Evolutionary conservation across 179 eudicot species (phyloP), one percentile per base, ranked within the genome.

Genomic region (Vitellaria paradoxa): DNA sequence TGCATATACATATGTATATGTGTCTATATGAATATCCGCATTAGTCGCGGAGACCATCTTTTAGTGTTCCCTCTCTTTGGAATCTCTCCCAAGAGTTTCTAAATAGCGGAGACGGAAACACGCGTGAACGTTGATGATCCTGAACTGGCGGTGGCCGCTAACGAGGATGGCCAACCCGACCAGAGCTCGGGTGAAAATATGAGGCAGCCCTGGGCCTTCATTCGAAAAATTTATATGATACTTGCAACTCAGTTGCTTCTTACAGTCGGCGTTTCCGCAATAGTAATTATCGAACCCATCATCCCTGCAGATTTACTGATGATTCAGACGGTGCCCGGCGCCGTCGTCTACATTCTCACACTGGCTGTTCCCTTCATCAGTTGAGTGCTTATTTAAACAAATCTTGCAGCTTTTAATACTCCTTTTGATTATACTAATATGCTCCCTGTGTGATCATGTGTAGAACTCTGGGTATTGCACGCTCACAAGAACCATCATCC

Each of bases 141-240:
- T 37, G 42, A 37, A 37, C 42, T 37, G 42, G 42, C 42, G 4
- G 42, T 37, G 14, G 70, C 81, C 12, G 85, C 82, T 20, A 56
- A 67, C 26, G 42, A 4, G 42, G 37, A 57, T 20, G 81, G 80
- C 7, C 71, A 76, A 74, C 68, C 87, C 13, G 87, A 87, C 74
- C 93, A 91, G 8, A 68, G 72, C 37, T 85, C 84, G 91, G 23
- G 21, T 30, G 93, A 88, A 45, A 70, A 82, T 30, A 84, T 89
- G 4, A 53, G 73, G 74, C 65, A 85, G 59, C 77, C 90, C 53
- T 90, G 94, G 94, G 89, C 82, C 1, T 88, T 90, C 67, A 87
- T 90, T 9, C 84, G 90, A 0, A 90, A 88, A 80, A 90, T 90
- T 10, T 90, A 90, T 55, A 64, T 78, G 1, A 87, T 90, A 26